Evolutionary conservation across 345 rosid species (phyloP).

Genomic region (Dipteronia dyeriana): DNA sequence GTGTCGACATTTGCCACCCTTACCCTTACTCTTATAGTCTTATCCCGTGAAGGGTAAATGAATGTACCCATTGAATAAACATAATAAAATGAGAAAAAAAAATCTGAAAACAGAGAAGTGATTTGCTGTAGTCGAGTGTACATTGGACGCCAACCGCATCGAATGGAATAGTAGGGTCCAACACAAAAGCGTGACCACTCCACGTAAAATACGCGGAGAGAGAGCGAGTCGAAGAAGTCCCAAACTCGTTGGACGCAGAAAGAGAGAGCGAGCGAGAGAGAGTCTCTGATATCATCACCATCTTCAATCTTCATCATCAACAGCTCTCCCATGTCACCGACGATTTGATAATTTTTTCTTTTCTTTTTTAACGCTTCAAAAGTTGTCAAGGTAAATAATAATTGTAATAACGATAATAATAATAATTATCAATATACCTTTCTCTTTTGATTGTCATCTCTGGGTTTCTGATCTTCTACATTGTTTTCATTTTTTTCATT

Average conservation of each 20-base stretch:
- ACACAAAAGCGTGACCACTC: slow-evolving; percentile 5
- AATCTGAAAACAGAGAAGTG: background rate
- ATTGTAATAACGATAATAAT: background rate
- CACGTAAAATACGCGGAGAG: slow-evolving; percentile 20
- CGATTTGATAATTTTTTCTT: slow-evolving; percentile 5
- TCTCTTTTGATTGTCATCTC: background rate
- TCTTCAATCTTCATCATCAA: background rate
- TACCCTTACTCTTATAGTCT: rapidly evolving
- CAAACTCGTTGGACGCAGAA: slow-evolving; percentile 12
- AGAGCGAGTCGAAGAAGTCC: slow-evolving; percentile 13
- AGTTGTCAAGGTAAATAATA: slow-evolving; percentile 8
- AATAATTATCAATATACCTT: background rate
- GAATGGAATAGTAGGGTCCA: background rate
- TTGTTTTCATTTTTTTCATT: background rate
- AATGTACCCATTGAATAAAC: background rate
- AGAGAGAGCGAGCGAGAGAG: background rate
- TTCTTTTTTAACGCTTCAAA: background rate
- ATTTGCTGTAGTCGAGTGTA: slow-evolving; percentile 5
- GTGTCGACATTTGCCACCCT: no score
- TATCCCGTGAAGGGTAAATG: no score
- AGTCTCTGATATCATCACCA: background rate
- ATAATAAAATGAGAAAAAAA: background rate
- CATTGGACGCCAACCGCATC: background rate
- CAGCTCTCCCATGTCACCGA: slow-evolving; percentile 16
- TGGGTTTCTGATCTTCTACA: slow-evolving; percentile 14